Percentiles rank a stretch among this genome's conserved stretches.
Conservation (phyloP, 129 eudicot genomes). For the Heracleum sosnowskyi region DNA sequence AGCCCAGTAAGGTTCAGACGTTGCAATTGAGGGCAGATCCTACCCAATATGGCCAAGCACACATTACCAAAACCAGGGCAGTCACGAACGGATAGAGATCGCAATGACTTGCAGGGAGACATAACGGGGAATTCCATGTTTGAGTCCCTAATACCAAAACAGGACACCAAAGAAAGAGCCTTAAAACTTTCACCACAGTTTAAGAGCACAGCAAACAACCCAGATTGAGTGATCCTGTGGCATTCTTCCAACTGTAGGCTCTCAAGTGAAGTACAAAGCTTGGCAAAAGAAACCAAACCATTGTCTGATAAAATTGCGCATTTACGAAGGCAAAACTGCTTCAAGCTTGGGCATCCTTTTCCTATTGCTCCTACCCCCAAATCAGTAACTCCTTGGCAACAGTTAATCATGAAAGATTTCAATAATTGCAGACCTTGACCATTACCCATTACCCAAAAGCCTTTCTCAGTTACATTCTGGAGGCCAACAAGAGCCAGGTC, state of each 20-base stretch:
- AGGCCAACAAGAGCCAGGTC: slow-evolving; percentile 52
- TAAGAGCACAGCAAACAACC: slow-evolving; percentile 42
- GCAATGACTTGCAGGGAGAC: slow-evolving; percentile 35
- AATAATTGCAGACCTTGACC: slow-evolving; percentile 72
- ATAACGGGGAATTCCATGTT: slow-evolving; percentile 22
- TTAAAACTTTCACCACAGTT: slow-evolving; percentile 48
- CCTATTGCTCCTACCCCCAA: slow-evolving; percentile 60
- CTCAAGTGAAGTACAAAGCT: slow-evolving; percentile 47
- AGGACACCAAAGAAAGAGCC: slow-evolving; percentile 49
- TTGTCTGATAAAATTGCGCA: slow-evolving; percentile 62
- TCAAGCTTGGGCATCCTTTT: slow-evolving; percentile 69
- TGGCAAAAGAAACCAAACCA: slow-evolving; percentile 60
- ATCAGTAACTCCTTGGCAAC: slow-evolving; percentile 78
- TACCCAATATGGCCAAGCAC: slow-evolving; percentile 49
- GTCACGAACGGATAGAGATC: slow-evolving; percentile 51
- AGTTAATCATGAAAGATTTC: slow-evolving; percentile 35
- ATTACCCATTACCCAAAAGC: slow-evolving; percentile 92
- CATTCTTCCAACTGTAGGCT: slow-evolving; percentile 68
- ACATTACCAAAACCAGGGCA: slow-evolving; percentile 73
- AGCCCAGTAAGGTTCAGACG: slow-evolving; percentile 52
- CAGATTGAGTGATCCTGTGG: slow-evolving; percentile 72
- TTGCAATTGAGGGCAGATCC: slow-evolving; percentile 57
- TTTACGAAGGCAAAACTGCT: slow-evolving; percentile 38
- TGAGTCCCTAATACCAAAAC: slow-evolving; percentile 56
- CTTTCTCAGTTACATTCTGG: slow-evolving; percentile 68